phyloP scores from a whole-genome alignment of 768 basidiomycete species.

The Rhizopogon rudus region DNA sequence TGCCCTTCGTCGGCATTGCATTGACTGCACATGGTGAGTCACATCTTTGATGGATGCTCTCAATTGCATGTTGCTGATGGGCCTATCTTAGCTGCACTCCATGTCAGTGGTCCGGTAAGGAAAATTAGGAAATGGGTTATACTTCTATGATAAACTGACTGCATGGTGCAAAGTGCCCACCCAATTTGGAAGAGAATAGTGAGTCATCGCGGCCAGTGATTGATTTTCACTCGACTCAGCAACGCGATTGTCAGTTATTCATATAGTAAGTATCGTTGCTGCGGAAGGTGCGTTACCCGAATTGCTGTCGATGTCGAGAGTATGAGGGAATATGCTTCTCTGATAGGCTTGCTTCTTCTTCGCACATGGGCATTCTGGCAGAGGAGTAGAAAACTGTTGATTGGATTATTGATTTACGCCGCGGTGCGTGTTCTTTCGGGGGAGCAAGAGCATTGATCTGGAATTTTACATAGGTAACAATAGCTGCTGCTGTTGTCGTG shows the following conservation, averaged over 20 bases:
- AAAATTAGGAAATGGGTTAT: no score
- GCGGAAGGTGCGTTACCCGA: background rate
- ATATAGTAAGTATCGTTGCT: constrained; percentile 5
- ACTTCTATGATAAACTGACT: constrained; percentile 2
- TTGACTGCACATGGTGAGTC: constrained; percentile 12
- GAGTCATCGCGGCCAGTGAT: background rate
- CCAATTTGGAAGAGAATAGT: constrained; percentile 6
- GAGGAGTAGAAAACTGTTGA: constrained; percentile 6
- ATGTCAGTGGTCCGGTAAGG: constrained; percentile 1
- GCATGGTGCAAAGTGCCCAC: background rate
- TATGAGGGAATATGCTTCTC: background rate
- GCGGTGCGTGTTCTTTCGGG: background rate
- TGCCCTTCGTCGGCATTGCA: constrained; percentile 11
- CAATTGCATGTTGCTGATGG: background rate
- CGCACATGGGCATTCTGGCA: constrained; percentile 19
- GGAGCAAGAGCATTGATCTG: background rate
- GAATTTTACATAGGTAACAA: constrained; percentile 2
- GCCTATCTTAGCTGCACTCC: background rate
- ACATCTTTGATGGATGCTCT: background rate
- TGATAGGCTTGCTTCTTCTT: constrained; percentile 11
- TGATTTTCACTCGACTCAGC: background rate
- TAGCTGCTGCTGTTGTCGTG: constrained; percentile 4
- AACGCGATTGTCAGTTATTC: background rate
- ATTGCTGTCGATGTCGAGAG: background rate
- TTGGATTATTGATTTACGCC: constrained; percentile 8